Evolutionary conservation across 192 early-diverging fungal genomes (phyloP).

Genomic region (Coemansia sp.): DNA sequence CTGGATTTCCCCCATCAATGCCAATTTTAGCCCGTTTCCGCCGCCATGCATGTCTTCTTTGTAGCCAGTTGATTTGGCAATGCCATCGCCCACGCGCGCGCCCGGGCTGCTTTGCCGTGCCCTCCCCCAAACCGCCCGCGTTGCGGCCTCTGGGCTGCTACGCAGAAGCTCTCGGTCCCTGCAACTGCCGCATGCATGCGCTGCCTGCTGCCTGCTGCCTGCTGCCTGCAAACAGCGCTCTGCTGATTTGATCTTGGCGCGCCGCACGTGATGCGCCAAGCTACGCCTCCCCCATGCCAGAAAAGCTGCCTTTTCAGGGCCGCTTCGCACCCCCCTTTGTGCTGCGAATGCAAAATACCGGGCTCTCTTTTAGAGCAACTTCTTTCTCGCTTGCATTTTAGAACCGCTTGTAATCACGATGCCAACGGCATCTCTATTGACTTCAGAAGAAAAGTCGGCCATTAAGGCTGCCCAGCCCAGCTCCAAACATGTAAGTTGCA

Average conservation of each 20-base stretch:
- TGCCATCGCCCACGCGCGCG: too few relatives aligned
- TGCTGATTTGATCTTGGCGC: slow-evolving; percentile 4
- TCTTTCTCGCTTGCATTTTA: neutral
- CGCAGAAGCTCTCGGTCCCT: slow-evolving; percentile 1
- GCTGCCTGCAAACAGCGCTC: neutral
- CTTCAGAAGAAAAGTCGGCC: slow-evolving; percentile 62
- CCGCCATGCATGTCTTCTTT: slow-evolving; percentile 7
- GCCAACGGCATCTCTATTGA: slow-evolving; percentile 61
- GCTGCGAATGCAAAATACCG: slow-evolving; percentile 4
- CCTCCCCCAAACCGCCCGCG: too few relatives aligned
- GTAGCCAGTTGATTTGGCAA: too few relatives aligned
- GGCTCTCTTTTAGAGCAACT: neutral
- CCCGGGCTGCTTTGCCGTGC: too few relatives aligned
- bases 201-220: too few relatives aligned
- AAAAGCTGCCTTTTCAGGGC: slow-evolving; percentile 10
- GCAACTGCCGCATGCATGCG: slow-evolving; percentile 4
- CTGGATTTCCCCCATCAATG: slow-evolving; percentile 6
- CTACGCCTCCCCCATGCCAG: neutral
- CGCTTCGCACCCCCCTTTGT: slow-evolving; percentile 3
- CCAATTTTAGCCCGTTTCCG: slow-evolving; percentile 5
- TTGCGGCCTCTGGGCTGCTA: too few relatives aligned
- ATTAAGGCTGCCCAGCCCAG: slow-evolving; percentile 64
- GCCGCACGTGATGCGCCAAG: slow-evolving; percentile 6
- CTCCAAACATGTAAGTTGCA: slow-evolving; percentile 54
- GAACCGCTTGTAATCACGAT: slow-evolving; percentile 21